These are phyloP conservation scores for Starmerella gropengiesseri DNA, from an alignment of 805 yeast genomes.

Conservation along the genomic window DNA sequence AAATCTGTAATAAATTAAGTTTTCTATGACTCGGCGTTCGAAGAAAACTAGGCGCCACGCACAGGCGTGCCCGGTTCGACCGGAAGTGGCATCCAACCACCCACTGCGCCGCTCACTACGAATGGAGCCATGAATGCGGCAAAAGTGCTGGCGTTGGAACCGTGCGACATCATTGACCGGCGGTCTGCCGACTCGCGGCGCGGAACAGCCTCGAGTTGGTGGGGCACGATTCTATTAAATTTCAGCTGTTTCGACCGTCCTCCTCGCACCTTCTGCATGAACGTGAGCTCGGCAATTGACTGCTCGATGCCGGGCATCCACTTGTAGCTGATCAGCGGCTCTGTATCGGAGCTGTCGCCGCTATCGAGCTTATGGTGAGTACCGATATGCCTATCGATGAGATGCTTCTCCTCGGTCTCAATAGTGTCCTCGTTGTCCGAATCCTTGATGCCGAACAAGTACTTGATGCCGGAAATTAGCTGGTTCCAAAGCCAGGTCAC, in stretches of 20 bases:
- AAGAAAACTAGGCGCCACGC: too few species aligned
- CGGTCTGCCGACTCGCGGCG: constrained; percentile 8
- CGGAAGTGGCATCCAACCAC: constrained; percentile 31
- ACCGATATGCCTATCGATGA: constrained; percentile 11
- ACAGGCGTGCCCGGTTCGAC: neutral
- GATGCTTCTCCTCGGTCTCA: constrained; percentile 8
- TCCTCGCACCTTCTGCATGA: constrained; percentile 31
- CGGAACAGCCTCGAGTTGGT: constrained; percentile 2
- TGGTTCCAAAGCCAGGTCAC: constrained; percentile 18
- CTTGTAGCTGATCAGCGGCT: constrained; percentile 26
- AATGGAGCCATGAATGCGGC: constrained; percentile 40
- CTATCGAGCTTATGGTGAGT: constrained; percentile 7
- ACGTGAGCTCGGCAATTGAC: constrained; percentile 31
- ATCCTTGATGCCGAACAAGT: constrained; percentile 18
- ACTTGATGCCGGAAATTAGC: constrained; percentile 10
- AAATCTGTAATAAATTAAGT: too few species aligned
- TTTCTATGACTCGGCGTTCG: too few species aligned
- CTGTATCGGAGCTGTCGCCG: too few species aligned
- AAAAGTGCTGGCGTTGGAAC: constrained; percentile 17
- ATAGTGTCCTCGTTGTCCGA: constrained; percentile 23
- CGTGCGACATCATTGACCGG: constrained; percentile 13
- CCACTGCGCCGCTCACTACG: constrained; percentile 47
- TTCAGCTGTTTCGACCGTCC: constrained; percentile 30
- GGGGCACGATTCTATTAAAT: constrained; percentile 3
- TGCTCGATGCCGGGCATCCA: constrained; percentile 35